phyloP scores from a whole-genome alignment of 2,329 filamentous ascomycete species.

The Fusarium sp. region DNA sequence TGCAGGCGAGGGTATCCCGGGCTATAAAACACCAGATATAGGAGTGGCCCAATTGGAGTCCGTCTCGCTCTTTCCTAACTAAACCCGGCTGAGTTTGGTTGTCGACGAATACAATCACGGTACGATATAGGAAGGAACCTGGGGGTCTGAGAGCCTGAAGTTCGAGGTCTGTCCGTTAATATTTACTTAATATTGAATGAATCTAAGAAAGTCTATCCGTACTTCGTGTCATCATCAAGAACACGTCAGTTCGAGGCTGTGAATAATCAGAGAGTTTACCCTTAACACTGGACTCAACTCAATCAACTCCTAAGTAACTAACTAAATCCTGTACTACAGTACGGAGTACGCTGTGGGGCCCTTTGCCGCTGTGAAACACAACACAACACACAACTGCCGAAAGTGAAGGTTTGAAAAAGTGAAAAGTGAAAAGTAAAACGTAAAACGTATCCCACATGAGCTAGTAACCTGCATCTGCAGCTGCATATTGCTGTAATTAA shows the following conservation, averaged over 20 bases:
- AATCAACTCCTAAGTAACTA: neutral
- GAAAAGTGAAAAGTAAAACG: too few relatives aligned
- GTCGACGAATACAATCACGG: slow-evolving; percentile 5
- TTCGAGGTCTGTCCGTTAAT: slow-evolving; percentile 2
- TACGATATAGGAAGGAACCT: neutral
- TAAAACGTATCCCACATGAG: neutral
- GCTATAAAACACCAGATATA: slow-evolving; percentile 28
- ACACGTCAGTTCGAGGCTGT: slow-evolving; percentile 5
- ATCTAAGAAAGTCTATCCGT: slow-evolving; percentile 1
- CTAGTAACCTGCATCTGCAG: slow-evolving; percentile 7
- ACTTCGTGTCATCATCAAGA: neutral
- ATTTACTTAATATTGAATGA: neutral
- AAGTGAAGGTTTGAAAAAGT: neutral
- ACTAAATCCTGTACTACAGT: neutral
- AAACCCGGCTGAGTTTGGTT: slow-evolving; percentile 12
- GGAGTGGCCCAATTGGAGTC: slow-evolving; percentile 18
- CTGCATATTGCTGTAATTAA: neutral
- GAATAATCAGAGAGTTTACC: slow-evolving; percentile 5
- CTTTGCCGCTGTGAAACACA: neutral
- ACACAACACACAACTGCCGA: slow-evolving; percentile 25
- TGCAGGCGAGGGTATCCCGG: slow-evolving; percentile 22
- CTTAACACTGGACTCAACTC: slow-evolving; percentile 13
- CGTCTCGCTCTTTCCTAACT: slow-evolving; percentile 24
- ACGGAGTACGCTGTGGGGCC: neutral
- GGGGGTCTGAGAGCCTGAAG: slow-evolving; percentile 6